Evolutionary conservation across 192 early-diverging fungal species (phyloP), one percentile per base, ranked within the genome.

Genomic region (Umbelopsis sp.): DNA sequence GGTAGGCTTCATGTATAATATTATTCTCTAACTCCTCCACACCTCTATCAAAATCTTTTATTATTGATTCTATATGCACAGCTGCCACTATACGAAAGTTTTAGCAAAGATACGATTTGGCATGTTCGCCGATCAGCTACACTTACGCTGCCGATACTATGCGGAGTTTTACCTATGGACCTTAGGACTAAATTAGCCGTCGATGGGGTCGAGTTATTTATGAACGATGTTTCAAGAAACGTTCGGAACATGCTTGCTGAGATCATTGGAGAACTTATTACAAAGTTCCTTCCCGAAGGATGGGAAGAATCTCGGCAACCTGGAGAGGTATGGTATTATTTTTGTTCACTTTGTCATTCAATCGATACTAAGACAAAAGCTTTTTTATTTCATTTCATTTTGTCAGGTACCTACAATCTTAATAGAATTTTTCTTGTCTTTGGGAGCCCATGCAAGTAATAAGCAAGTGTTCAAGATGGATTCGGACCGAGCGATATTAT

Each of bases 101-200:
- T 85, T 70, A 77, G 80, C 22, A 77, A 73, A 26, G 85, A 88
- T 62, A 76, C 81, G 4, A 88, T 83, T 43, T 88, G 87, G 87
- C 87, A 88, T 50, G 83, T 86, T 21, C 82, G 87, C 49, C 77
- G 84, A 16, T 83, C 87, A 4, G 86, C 85, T 44, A 79, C 82
- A n/a, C 74, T 82, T 16, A 75, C 83, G 1, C 65, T 88, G 14
- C 80, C 85, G 0, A 70, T 77, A 29, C 71, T 88, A 34, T 82
- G 84, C 52, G 72, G 65, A 17, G 81, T 82, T 4, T 59, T 88
- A 29, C 84, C 85, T 5, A 45, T 52, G 11, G 87, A 88, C 20
- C 66, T 83, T 70, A 83, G 78, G 44, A 62, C 76, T 2, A 69
- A 65, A 6, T 71, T 82, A 9, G 85, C 81, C 0, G 77, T 83